Evolutionary conservation across 768 basidiomycete genomes (phyloP), one percentile per base, ranked within the genome.

Genomic region (Steccherinum ochraceum): DNA sequence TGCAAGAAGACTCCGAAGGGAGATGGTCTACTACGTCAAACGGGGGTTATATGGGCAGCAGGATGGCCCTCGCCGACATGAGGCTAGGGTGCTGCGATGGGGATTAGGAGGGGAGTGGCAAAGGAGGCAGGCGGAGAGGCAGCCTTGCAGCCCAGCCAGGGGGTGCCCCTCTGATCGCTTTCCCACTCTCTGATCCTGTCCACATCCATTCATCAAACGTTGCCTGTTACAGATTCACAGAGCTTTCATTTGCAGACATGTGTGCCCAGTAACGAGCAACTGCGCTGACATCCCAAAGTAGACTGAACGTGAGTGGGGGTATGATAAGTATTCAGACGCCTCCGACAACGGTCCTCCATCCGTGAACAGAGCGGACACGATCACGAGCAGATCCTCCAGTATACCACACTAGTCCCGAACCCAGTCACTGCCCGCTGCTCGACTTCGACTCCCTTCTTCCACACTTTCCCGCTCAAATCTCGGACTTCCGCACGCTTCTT

Each of bases 391-490:
- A 81, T 75, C 69, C 73, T 80, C 88, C 89, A 89, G 59, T 89
- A 90, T 1, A 89, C 73, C 45, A 78, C 67, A 54, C 80, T 86
- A 58, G 69, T 81, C 21, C 77, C 76, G 58, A 74, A 76, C n/a
- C 88, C 86, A 21, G 78, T 76, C 7, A 78, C 73, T 13, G 76
- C 79, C 44, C 69, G 66, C 61, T 90, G 88, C 64, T 86, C 80
- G 21, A 91, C 83, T 40, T 73, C 64, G 13, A 81, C 77, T 40
- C 74, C 73, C 51, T 69, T 72, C 61, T 76, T 79, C 79, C 83
- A 87, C 3, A 78, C 64, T 44, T 72, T 74, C 7, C 85, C 85
- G 44, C 71, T 66, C 48, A 86, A 60, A 60, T 88, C 86, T 50
- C 67, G 73, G 24, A 88, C 80, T 23, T 71, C 72, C 48, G 64